These are phyloP conservation scores for Phytophthora pluvialis DNA, from an alignment of 352 stramenopile species.

Conservation along the genomic window DNA sequence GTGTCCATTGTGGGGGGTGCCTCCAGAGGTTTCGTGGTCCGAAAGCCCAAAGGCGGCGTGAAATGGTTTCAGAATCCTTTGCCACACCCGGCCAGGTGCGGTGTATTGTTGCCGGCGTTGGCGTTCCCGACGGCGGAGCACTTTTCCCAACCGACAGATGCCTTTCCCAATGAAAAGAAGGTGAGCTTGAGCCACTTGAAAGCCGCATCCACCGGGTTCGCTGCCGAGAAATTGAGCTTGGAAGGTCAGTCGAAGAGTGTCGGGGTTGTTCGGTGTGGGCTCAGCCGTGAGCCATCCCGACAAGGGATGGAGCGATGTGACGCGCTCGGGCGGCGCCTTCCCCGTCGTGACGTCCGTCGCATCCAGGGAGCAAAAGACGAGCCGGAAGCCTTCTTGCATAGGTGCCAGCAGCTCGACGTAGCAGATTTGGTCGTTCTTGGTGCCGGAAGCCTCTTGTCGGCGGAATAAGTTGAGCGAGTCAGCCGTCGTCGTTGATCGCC, in stretches of 20 bases:
- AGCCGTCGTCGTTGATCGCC: not conserved
- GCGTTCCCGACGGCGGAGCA: conserved; percentile 21
- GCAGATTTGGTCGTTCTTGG: conserved; percentile 38
- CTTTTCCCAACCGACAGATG: conserved; percentile 29
- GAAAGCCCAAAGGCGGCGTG: conserved; percentile 7
- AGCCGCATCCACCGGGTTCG: conserved; percentile 13
- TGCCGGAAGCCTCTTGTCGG: not conserved
- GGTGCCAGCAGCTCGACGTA: conserved; percentile 38
- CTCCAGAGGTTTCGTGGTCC: conserved; percentile 11
- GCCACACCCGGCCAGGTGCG: conserved; percentile 16
- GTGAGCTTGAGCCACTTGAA: conserved; percentile 24
- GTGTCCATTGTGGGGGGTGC: conserved; percentile 31
- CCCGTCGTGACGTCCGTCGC: conserved; percentile 22
- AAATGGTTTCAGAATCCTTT: conserved; percentile 15
- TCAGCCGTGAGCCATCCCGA: conserved; percentile 33
- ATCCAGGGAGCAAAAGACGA: conserved; percentile 31
- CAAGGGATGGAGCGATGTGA: conserved; percentile 29
- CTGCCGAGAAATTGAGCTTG: conserved; percentile 26
- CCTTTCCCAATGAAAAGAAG: conserved; percentile 32
- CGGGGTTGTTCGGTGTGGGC: not conserved
- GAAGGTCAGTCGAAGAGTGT: conserved; percentile 30
- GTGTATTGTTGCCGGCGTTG: conserved; percentile 4
- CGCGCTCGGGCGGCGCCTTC: conserved; percentile 26
- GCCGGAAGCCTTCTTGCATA: conserved; percentile 25
- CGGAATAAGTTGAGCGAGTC: not conserved